Base-by-base conservation (phyloP, 768 basidiomycete species). In the Hypsizygus marmoreus region DNA sequence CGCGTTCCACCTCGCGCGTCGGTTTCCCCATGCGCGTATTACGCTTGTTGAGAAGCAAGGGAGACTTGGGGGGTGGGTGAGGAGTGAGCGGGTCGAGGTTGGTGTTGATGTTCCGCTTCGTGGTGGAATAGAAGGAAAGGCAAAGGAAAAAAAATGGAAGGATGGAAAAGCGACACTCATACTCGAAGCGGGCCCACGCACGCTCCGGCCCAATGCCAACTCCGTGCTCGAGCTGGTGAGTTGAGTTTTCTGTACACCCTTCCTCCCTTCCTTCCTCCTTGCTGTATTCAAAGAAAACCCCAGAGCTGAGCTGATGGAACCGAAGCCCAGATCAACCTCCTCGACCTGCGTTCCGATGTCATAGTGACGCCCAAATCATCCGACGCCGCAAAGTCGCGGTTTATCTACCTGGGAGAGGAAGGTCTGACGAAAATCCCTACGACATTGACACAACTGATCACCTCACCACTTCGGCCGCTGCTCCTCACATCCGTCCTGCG, bases 161-260 rank as follows among this genome's bases (percentile, higher is more conserved):
- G 23, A 37, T 34, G 14, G 26, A 13, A 38, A 53, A 35, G 62
- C 60, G 6, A 69, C 67, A 10, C 74, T 93, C 8, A 60, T 90
- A 3, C 70, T 97, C 4, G 95, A 99, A 69, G 75, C 80, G 17
- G 95, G 95, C 1, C 94, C 95, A 19, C 72, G 95, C 30, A 95
- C 91, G 12, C 70, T 99, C 23, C 68, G 94, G 28, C 91, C 95
- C 0, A 82, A 83, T 40, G 80, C 88, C 5, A 79, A 76, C 45
- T 68, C 84, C 3, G 75, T 93, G 24, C 68, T 97, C 10, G 88
- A 93, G 58, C 62, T 97, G 69, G 95, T 93, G 59, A 64, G 86
- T 50, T n/a, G n/a, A n/a, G n/a, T n/a, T n/a, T n/a, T n/a, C n/a
- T n/a, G n/a, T n/a, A n/a, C n/a, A n/a, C 29, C 32, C 10, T 13